A percentile compares a stretch with the other conserved stretches of the same genome.
These are phyloP conservation scores for Agrocybe chaxingu DNA, from an alignment of 768 basidiomycete genomes.

Conservation along the genomic window DNA sequence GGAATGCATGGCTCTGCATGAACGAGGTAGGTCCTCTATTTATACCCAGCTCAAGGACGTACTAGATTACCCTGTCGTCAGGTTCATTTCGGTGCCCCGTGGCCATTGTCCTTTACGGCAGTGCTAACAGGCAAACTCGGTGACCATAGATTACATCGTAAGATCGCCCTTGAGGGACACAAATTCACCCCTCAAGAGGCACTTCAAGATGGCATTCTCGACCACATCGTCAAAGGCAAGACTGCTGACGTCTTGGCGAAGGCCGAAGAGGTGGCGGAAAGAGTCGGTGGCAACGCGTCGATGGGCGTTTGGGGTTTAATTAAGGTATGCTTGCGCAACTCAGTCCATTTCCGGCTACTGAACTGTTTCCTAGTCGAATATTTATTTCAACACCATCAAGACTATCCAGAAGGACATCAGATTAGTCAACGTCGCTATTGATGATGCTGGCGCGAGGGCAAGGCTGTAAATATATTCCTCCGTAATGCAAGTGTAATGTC, in stretches of 20 bases:
- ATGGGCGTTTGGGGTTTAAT: conserved; percentile 72
- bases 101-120: conserved; percentile 70
- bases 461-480: conserved; percentile 29
- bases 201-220: conserved; percentile 61
- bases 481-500: not conserved
- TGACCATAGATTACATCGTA: conserved; percentile 55
- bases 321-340: conserved; percentile 42
- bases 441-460: conserved; percentile 49
- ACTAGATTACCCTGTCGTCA: conserved; percentile 20
- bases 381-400: conserved; percentile 56
- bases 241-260: conserved; percentile 58
- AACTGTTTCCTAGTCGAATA: conserved; percentile 35
- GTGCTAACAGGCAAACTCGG: conserved; percentile 65
- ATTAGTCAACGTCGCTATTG: conserved; percentile 30
- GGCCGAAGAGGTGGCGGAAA: conserved; percentile 60
- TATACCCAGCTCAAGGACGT: not conserved
- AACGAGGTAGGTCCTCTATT: conserved; percentile 63
- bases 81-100: conserved; percentile 80
- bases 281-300: conserved; percentile 47
- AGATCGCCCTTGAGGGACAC: conserved; percentile 77
- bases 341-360: conserved; percentile 1
- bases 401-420: conserved; percentile 36
- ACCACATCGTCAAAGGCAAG: conserved; percentile 62
- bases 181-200: conserved; percentile 76
- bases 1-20: conserved; percentile 87